Conservation (phyloP, 2,329 filamentous ascomycete species). For the Nigrospora sphaerica region DNA sequence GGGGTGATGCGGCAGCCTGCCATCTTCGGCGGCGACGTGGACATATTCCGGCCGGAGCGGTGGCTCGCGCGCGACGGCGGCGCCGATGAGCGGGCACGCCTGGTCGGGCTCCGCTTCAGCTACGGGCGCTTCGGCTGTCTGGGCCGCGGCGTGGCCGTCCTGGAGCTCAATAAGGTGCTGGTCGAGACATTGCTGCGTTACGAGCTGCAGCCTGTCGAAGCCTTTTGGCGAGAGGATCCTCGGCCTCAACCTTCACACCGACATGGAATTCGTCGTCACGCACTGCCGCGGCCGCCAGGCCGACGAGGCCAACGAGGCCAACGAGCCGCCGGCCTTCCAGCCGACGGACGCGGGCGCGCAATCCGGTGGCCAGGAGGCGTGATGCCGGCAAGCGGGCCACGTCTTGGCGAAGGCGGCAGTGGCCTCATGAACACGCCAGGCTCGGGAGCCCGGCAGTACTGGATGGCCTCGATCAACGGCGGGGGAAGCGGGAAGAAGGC, state of each 20-base stretch:
- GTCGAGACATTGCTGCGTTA: neutral
- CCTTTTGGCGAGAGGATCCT: neutral
- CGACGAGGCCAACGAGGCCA: too few relatives aligned
- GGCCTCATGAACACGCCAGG: too few relatives aligned
- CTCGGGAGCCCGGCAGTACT: too few relatives aligned
- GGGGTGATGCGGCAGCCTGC: neutral
- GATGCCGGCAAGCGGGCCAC: too few relatives aligned
- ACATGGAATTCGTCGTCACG: neutral
- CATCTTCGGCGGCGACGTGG: neutral
- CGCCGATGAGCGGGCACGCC: too few relatives aligned
- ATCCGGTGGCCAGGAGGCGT: too few relatives aligned
- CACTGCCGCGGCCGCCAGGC: too few relatives aligned
- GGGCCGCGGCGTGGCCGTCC: neutral
- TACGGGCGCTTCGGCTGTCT: neutral
- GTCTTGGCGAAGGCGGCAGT: too few relatives aligned
- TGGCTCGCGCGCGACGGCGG: neutral
- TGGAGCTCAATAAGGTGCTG: neutral
- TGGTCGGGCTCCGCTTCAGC: neutral
- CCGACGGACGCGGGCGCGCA: too few relatives aligned
- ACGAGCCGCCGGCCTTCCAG: too few relatives aligned
- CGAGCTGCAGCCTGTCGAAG: neutral
- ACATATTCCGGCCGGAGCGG: neutral
- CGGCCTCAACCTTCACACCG: neutral
- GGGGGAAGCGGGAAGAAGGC: too few relatives aligned
- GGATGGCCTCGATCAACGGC: too few relatives aligned